Percentiles rank a stretch among this genome's conserved stretches.
These are phyloP conservation scores for Phoenix dactylifera DNA, from an alignment of 176 grass and related monocot genomes.

Conservation along the genomic window DNA sequence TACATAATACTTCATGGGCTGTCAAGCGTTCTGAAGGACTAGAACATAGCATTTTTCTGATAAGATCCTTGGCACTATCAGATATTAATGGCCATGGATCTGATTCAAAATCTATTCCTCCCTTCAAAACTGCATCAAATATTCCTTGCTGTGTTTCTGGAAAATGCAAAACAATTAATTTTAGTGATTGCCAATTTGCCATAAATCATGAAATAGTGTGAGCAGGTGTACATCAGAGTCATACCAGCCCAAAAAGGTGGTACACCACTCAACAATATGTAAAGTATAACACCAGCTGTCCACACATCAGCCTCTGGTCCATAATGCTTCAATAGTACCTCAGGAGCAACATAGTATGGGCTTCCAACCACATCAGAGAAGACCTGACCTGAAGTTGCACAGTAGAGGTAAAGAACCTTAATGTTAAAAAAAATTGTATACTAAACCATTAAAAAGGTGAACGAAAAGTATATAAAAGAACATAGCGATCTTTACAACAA, in stretches of 20 bases:
- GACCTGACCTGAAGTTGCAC: slow-evolving; percentile 4
- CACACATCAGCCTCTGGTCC: slow-evolving; percentile 16
- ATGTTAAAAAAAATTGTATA: no score
- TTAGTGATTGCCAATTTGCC: neutral
- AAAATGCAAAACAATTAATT: slow-evolving; percentile 3
- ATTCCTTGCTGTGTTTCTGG: slow-evolving; percentile 98
- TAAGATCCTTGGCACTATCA: slow-evolving; percentile 91
- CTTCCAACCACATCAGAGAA: slow-evolving; percentile 17
- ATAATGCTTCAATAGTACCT: slow-evolving; percentile 7
- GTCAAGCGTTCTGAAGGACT: slow-evolving; percentile 45
- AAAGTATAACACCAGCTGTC: slow-evolving; percentile 15
- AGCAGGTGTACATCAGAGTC: neutral
- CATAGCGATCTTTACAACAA: no score
- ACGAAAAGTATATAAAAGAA: no score
- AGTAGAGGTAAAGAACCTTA: neutral
- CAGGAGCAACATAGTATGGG: slow-evolving; percentile 20
- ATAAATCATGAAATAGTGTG: slow-evolving; percentile 1
- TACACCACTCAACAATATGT: slow-evolving; percentile 16
- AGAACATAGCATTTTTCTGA: slow-evolving; percentile 75
- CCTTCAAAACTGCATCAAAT: slow-evolving; percentile 98
- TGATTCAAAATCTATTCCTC: slow-evolving; percentile 85
- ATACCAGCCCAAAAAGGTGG: slow-evolving; percentile 21
- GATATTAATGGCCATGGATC: slow-evolving; percentile 96
- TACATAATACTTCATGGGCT: slow-evolving; percentile 95
- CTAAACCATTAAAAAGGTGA: no score